A percentile compares a stretch with the other conserved stretches of the same genome.
These are phyloP conservation scores for Trichocomaceae sp. DNA, from an alignment of 2,329 filamentous ascomycete species.

Conservation along the genomic window DNA sequence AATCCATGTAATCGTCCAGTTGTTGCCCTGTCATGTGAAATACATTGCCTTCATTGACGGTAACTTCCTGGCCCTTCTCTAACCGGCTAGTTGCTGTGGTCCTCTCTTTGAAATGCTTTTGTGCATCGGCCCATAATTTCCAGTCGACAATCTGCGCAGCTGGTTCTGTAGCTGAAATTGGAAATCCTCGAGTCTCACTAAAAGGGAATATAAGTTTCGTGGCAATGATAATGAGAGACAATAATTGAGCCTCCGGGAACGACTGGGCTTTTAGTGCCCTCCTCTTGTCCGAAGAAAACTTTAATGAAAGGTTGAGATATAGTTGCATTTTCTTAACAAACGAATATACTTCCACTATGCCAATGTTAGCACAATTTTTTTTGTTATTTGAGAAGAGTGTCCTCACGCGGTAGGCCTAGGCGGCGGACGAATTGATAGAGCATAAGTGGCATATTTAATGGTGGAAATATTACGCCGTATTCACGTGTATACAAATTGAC, in stretches of 20 bases:
- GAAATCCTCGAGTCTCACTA: conserved; percentile 50
- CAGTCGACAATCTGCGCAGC: conserved; percentile 62
- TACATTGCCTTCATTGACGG: conserved; percentile 57
- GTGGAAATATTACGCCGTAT: conserved; percentile 65
- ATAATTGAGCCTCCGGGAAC: conserved; percentile 68
- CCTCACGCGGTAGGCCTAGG: conserved; percentile 66
- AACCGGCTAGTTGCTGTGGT: conserved; percentile 27
- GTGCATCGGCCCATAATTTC: conserved; percentile 58
- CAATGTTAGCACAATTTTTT: neutral
- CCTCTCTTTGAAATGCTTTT: conserved; percentile 35
- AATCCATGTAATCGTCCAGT: conserved; percentile 71
- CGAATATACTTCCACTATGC: conserved; percentile 36
- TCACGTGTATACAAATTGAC: conserved; percentile 58
- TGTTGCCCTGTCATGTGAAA: conserved; percentile 54
- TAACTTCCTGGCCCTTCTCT: conserved; percentile 45
- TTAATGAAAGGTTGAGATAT: conserved; percentile 53
- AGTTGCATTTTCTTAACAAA: conserved; percentile 53
- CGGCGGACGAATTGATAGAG: conserved; percentile 64
- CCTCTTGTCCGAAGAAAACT: conserved; percentile 36
- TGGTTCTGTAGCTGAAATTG: conserved; percentile 48
- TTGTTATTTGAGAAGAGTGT: neutral
- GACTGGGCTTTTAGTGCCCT: conserved; percentile 42
- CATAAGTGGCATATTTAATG: conserved; percentile 63
- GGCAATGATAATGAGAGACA: conserved; percentile 64
- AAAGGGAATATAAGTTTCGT: conserved; percentile 77